Percentiles rank a stretch among this genome's conserved stretches.
Conservation (phyloP, 1,284 basidiomycete genomes). For the Ceratobasidium sp. region DNA sequence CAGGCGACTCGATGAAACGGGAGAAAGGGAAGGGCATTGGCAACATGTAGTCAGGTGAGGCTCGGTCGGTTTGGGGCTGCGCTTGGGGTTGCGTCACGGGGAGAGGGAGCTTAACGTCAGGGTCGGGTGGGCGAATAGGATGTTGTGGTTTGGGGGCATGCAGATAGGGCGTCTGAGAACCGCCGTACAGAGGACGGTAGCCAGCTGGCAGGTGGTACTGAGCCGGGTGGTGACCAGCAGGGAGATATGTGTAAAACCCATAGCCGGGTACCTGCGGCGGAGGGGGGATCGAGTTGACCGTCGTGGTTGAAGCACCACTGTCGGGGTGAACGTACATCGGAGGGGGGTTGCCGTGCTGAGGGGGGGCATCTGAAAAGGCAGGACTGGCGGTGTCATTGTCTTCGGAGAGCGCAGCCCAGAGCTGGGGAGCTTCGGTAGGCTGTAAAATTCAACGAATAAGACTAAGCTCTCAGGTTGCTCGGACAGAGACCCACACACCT, state of each 20-base stretch:
- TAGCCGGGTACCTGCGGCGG: constrained; percentile 19
- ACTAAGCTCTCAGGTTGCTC: not conserved
- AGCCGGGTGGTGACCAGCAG: constrained; percentile 27
- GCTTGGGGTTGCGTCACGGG: not conserved
- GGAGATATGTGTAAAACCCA: constrained; percentile 31
- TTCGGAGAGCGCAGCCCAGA: constrained; percentile 4
- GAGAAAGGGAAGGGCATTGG: constrained; percentile 25
- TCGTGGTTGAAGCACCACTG: constrained; percentile 17
- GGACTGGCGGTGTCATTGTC: not conserved
- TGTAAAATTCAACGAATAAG: not conserved
- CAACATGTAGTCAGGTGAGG: constrained; percentile 19
- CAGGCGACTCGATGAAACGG: constrained; percentile 18
- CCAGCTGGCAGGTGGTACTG: constrained; percentile 26
- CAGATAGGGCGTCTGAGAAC: constrained; percentile 8
- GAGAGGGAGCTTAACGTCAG: constrained; percentile 19
- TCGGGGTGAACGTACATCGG: constrained; percentile 33
- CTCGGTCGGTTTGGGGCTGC: not conserved
- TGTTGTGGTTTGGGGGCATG: constrained; percentile 32
- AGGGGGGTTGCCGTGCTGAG: not conserved
- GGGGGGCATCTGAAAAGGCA: not conserved
- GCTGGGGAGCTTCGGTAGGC: constrained; percentile 25
- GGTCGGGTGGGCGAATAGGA: constrained; percentile 27
- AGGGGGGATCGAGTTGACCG: constrained; percentile 23
- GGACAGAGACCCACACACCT: not conserved
- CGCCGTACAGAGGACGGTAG: constrained; percentile 24